Percentiles rank a stretch among this genome's conserved stretches.
phyloP scores from a whole-genome alignment of 108 stramenopile species.

The Conticribra guillardii region DNA sequence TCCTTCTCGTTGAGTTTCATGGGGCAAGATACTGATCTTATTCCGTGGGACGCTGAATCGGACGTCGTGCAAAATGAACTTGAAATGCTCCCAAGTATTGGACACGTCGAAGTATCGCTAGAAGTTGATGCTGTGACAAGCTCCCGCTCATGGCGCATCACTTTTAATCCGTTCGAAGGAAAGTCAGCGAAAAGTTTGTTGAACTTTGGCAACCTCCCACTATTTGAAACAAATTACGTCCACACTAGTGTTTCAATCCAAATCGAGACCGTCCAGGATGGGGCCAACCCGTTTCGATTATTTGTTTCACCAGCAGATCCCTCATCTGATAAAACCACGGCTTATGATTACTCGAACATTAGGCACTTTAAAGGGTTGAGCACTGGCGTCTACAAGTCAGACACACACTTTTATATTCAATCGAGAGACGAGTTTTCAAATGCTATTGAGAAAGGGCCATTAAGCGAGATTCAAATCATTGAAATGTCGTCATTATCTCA shows the following conservation, averaged over 20 bases:
- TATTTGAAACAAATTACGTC: constrained; percentile 6
- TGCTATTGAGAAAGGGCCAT: constrained; percentile 51
- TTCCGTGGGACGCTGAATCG: constrained; percentile 52
- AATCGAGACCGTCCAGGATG: constrained; percentile 31
- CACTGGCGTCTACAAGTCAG: constrained; percentile 48
- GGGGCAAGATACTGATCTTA: constrained; percentile 19
- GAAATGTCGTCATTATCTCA: constrained; percentile 50
- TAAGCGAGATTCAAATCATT: constrained; percentile 72
- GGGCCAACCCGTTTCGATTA: constrained; percentile 57
- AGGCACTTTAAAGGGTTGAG: constrained; percentile 54
- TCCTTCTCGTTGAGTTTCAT: constrained; percentile 24
- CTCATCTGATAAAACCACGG: constrained; percentile 38
- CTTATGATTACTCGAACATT: constrained; percentile 46
- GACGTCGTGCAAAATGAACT: constrained; percentile 48
- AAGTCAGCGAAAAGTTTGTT: constrained; percentile 16
- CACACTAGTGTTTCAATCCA: constrained; percentile 21
- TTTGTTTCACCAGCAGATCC: constrained; percentile 43
- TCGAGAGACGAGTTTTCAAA: constrained; percentile 62
- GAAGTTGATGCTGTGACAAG: constrained; percentile 7
- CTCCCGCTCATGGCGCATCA: constrained; percentile 29
- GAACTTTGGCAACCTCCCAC: constrained; percentile 41
- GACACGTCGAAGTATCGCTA: constrained; percentile 28
- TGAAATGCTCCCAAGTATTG: constrained; percentile 55
- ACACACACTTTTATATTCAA: constrained; percentile 62
- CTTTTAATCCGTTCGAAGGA: constrained; percentile 41